Evolutionary conservation across 257 asterid genomes (phyloP).

Genomic region (Plantago elongata): DNA sequence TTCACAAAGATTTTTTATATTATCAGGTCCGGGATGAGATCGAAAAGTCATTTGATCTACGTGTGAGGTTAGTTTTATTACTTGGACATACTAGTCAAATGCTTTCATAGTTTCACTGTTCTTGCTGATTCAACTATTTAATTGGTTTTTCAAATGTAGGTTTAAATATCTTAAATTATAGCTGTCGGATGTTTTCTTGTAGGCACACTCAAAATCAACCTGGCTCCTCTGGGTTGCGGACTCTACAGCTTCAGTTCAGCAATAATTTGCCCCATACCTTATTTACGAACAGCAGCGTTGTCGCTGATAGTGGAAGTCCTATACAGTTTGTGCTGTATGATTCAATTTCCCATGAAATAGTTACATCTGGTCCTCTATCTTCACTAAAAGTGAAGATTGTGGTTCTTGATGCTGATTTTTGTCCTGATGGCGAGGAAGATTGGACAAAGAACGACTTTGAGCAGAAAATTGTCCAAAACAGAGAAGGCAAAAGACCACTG

Average conservation of each 20-base stretch:
- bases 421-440: slow-evolving; percentile 26
- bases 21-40: slow-evolving; percentile 64
- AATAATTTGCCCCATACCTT: slow-evolving; percentile 29
- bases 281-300: slow-evolving; percentile 34
- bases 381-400: slow-evolving; percentile 30
- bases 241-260: slow-evolving; percentile 27
- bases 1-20: slow-evolving; percentile 3
- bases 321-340: slow-evolving; percentile 30
- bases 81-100: neutral
- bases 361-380: slow-evolving; percentile 30
- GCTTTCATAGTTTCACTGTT: no score
- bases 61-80: slow-evolving; percentile 15
- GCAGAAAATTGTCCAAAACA: slow-evolving; percentile 24
- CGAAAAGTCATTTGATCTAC: slow-evolving; percentile 30
- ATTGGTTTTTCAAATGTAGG: neutral
- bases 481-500: slow-evolving; percentile 39
- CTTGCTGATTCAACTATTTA: no score
- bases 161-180: neutral
- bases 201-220: slow-evolving; percentile 2
- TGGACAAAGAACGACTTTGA: slow-evolving; percentile 35
- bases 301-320: slow-evolving; percentile 24
- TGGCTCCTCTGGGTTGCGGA: slow-evolving; percentile 6
- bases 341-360: slow-evolving; percentile 21
- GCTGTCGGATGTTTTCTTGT: neutral
- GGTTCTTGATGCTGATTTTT: slow-evolving; percentile 37